Conservation (phyloP, 352 stramenopile genomes). For the Phytophthora podocarpi region DNA sequence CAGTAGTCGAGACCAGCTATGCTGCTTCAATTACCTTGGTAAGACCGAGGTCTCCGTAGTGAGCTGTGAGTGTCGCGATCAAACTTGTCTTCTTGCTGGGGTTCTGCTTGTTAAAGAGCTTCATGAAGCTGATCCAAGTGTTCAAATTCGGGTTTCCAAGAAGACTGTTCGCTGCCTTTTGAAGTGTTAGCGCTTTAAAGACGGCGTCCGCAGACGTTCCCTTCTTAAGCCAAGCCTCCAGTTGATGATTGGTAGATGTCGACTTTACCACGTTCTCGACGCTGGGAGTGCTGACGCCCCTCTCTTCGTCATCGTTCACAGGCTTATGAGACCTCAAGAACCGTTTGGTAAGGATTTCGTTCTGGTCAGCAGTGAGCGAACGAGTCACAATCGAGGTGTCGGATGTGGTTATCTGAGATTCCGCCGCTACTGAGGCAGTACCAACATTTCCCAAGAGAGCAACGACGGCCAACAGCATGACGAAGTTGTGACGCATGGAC, state of each 20-base stretch:
- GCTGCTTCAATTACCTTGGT: slow-evolving; percentile 17
- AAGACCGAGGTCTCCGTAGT: slow-evolving; percentile 11
- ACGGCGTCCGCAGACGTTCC: slow-evolving; percentile 3
- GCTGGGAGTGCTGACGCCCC: neutral
- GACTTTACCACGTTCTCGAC: slow-evolving; percentile 10
- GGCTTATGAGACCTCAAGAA: neutral
- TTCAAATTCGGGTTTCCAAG: slow-evolving; percentile 1
- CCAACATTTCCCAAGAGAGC: too few relatives aligned
- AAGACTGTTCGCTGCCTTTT: slow-evolving; percentile 9
- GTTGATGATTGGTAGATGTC: neutral
- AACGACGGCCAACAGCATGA: too few relatives aligned
- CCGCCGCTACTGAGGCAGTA: too few relatives aligned
- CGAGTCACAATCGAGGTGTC: too few relatives aligned
- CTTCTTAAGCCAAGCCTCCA: slow-evolving; percentile 10
- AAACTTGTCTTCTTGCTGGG: slow-evolving; percentile 17
- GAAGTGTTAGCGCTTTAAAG: slow-evolving; percentile 12
- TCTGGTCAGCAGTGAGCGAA: too few relatives aligned
- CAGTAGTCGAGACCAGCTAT: neutral
- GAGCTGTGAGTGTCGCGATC: slow-evolving; percentile 7
- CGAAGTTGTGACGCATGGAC: too few relatives aligned
- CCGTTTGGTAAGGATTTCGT: neutral
- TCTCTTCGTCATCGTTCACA: neutral
- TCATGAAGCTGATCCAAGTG: slow-evolving; percentile 15
- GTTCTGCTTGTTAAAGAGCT: slow-evolving; percentile 14
- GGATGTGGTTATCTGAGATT: too few relatives aligned